phyloP scores from a whole-genome alignment of 805 yeast species.

The Candida succiphila region DNA sequence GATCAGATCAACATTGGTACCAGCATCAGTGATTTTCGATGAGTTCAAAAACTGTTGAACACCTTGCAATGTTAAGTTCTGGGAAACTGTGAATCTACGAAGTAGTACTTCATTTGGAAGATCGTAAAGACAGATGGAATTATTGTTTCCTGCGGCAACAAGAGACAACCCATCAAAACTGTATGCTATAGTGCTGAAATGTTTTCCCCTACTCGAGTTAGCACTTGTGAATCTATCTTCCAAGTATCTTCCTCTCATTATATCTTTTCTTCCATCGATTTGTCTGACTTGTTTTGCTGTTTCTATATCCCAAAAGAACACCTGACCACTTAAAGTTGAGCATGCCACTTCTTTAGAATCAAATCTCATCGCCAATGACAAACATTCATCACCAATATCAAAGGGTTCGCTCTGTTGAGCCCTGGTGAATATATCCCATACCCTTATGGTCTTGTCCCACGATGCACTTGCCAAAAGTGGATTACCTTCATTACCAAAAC shows the following conservation, averaged over 20 bases:
- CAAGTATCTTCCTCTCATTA: conserved; percentile 73
- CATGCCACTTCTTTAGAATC: conserved; percentile 90
- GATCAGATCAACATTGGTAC: conserved; percentile 60
- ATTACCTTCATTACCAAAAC: conserved; percentile 73
- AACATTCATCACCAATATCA: conserved; percentile 74
- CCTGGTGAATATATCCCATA: conserved; percentile 90
- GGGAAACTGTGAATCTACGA: conserved; percentile 73
- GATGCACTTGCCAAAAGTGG: conserved; percentile 78
- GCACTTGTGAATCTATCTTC: conserved; percentile 76
- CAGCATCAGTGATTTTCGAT: conserved; percentile 77
- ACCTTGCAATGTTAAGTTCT: conserved; percentile 87
- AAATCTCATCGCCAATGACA: conserved; percentile 77
- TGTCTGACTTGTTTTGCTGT: conserved; percentile 70
- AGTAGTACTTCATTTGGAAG: conserved; percentile 79
- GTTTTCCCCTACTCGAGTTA: conserved; percentile 76
- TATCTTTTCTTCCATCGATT: conserved; percentile 80
- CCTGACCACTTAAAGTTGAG: conserved; percentile 80
- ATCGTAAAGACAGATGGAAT: conserved; percentile 86
- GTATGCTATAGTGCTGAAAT: conserved; percentile 71
- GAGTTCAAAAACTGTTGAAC: conserved; percentile 74
- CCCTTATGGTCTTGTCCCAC: conserved; percentile 91
- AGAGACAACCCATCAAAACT: conserved; percentile 84
- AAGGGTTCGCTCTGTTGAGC: conserved; percentile 86
- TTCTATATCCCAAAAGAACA: conserved; percentile 76
- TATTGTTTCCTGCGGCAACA: conserved; percentile 90